Conservation (phyloP, 805 yeast genomes). For the Alloascoidea africana region DNA sequence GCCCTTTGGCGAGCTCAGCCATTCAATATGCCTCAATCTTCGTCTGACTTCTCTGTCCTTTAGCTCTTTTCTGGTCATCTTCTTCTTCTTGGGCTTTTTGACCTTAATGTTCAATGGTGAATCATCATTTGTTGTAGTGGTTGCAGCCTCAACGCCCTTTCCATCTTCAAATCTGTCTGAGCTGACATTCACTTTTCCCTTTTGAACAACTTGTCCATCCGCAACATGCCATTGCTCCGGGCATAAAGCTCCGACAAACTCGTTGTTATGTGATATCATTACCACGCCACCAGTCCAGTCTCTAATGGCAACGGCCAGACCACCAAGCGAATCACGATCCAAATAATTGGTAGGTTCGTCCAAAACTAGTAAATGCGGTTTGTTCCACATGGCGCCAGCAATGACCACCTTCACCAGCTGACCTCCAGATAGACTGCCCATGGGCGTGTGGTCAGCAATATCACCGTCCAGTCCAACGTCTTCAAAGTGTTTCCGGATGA, state of each 20-base stretch:
- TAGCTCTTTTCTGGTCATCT: constrained; percentile 93
- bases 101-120: constrained; percentile 96
- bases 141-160: constrained; percentile 34
- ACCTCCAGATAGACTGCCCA: constrained; percentile 96
- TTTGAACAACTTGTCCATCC: constrained; percentile 77
- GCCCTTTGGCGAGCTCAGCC: constrained; percentile 95
- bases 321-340: constrained; percentile 97
- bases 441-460: constrained; percentile 94
- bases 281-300: constrained; percentile 98
- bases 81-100: constrained; percentile 74
- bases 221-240: constrained; percentile 98
- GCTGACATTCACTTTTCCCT: constrained; percentile 67
- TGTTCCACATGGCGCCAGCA: constrained; percentile 99
- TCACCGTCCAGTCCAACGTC: constrained; percentile 96
- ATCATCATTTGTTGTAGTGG: constrained; percentile 51
- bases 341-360: constrained; percentile 98
- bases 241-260: constrained; percentile 92
- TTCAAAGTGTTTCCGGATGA: constrained; percentile 91
- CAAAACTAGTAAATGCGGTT: constrained; percentile 88
- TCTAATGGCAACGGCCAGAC: constrained; percentile 91
- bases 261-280: constrained; percentile 95
- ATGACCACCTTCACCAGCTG: constrained; percentile 96
- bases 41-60: constrained; percentile 86
- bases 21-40: constrained; percentile 82
- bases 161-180: constrained; percentile 71